Evolutionary conservation across 2,329 filamentous ascomycete species (phyloP).

Genomic region (Lachnellula arida): DNA sequence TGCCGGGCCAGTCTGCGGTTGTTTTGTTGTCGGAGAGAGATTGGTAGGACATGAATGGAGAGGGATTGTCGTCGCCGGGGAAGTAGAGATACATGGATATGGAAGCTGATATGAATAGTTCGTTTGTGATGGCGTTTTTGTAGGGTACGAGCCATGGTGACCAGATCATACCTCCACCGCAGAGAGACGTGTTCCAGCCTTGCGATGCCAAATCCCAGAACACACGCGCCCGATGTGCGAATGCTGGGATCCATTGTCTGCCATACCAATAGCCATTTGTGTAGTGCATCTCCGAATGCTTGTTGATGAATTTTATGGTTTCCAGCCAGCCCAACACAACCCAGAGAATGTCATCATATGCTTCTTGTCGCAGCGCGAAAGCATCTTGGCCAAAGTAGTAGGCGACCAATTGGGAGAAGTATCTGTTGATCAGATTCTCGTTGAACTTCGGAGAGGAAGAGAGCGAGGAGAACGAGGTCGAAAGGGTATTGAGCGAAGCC

Average conservation of each 20-base stretch:
- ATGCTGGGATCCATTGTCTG: slow-evolving; percentile 66
- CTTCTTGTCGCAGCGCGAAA: slow-evolving; percentile 68
- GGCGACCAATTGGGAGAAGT: slow-evolving; percentile 70
- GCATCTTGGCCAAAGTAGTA: slow-evolving; percentile 88
- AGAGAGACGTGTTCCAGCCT: slow-evolving; percentile 80
- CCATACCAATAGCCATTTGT: slow-evolving; percentile 62
- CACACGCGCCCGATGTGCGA: slow-evolving; percentile 75
- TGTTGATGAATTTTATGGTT: slow-evolving; percentile 67
- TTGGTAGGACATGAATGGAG: slow-evolving; percentile 49
- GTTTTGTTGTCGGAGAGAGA: background rate
- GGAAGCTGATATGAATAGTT: slow-evolving; percentile 81
- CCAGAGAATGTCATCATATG: slow-evolving; percentile 94
- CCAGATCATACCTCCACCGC: slow-evolving; percentile 88
- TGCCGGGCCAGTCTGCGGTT: slow-evolving; percentile 6
- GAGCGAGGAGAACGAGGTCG: slow-evolving; percentile 50
- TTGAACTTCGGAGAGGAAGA: slow-evolving; percentile 32
- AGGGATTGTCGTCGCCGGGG: slow-evolving; percentile 70
- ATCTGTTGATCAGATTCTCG: slow-evolving; percentile 76
- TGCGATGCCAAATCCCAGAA: slow-evolving; percentile 78
- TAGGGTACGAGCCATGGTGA: slow-evolving; percentile 76
- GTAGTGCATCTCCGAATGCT: slow-evolving; percentile 64
- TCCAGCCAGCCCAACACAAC: slow-evolving; percentile 91
- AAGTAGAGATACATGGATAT: slow-evolving; percentile 87
- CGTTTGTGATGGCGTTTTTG: slow-evolving; percentile 95
- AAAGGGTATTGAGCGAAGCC: slow-evolving; percentile 66